Percentiles rank a stretch among this genome's conserved stretches.
phyloP scores from a whole-genome alignment of 352 stramenopile species.

The Pythium guiyangense region DNA sequence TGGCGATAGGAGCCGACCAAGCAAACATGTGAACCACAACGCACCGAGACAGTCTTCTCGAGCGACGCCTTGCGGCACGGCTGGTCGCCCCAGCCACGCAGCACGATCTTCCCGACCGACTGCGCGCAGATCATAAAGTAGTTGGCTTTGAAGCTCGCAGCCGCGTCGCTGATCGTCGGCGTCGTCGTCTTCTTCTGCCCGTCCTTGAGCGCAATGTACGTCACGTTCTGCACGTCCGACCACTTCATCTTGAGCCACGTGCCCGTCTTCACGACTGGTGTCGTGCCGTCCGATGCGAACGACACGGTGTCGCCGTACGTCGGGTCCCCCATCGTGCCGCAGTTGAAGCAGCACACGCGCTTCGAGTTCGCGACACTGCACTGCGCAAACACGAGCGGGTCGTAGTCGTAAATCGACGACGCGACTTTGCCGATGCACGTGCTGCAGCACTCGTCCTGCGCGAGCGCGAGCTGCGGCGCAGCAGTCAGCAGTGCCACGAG shows the following conservation, averaged over 20 bases:
- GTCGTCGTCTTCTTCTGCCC: slow-evolving; percentile 58
- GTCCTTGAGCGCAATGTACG: slow-evolving; percentile 55
- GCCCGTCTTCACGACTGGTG: slow-evolving; percentile 41
- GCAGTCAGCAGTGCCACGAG: too few species aligned
- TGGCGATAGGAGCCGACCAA: too few species aligned
- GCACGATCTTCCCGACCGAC: slow-evolving; percentile 44
- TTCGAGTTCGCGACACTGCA: slow-evolving; percentile 23
- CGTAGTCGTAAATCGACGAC: slow-evolving; percentile 46
- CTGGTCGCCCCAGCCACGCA: slow-evolving; percentile 57
- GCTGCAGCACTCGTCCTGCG: slow-evolving; percentile 51
- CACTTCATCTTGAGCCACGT: slow-evolving; percentile 60
- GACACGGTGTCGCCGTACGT: slow-evolving; percentile 14
- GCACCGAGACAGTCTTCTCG: slow-evolving; percentile 44
- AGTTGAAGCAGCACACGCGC: slow-evolving; percentile 68
- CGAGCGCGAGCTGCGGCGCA: too few species aligned
- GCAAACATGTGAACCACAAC: not conserved
- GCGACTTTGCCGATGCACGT: slow-evolving; percentile 68
- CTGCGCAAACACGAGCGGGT: slow-evolving; percentile 54
- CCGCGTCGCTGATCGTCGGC: slow-evolving; percentile 27
- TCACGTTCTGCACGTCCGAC: slow-evolving; percentile 48
- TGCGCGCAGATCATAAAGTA: slow-evolving; percentile 69
- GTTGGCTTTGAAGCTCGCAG: slow-evolving; percentile 27
- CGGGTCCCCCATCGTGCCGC: slow-evolving; percentile 30
- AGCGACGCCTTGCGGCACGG: slow-evolving; percentile 40
- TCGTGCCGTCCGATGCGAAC: slow-evolving; percentile 38